A percentile compares a stretch with the other conserved stretches of the same genome.
These are phyloP conservation scores for Ceratocystis eucalypticola DNA, from an alignment of 2,329 filamentous ascomycete genomes.

Conservation along the genomic window DNA sequence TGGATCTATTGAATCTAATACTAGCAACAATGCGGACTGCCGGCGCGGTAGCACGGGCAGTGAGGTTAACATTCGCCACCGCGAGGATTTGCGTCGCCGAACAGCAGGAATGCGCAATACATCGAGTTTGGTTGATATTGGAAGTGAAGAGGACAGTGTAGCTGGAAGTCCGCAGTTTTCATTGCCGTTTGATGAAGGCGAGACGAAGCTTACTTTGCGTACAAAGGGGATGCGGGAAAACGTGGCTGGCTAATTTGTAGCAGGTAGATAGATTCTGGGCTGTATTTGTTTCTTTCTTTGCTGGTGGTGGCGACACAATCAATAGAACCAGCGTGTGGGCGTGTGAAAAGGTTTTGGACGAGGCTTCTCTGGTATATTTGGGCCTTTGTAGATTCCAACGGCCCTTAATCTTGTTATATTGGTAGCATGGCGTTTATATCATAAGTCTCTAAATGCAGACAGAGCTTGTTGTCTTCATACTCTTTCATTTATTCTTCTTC, in stretches of 20 bases:
- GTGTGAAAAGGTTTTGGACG: slow-evolving; percentile 10
- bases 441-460: background rate
- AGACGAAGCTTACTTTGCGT: slow-evolving; percentile 37
- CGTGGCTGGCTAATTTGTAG: background rate
- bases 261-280: background rate
- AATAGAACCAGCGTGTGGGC: slow-evolving; percentile 10
- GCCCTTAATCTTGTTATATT: background rate
- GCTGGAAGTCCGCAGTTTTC: slow-evolving; percentile 22
- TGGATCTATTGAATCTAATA: slow-evolving; percentile 20
- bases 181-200: slow-evolving; percentile 35
- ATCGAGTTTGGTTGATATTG: slow-evolving; percentile 12
- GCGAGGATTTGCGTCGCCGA: slow-evolving; percentile 30
- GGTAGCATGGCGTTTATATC: background rate
- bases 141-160: slow-evolving; percentile 19
- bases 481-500: background rate
- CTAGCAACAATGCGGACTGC: background rate
- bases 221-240: slow-evolving; percentile 43
- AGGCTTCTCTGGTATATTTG: background rate
- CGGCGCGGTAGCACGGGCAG: slow-evolving; percentile 34
- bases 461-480: background rate
- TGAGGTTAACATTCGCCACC: slow-evolving; percentile 29
- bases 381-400: background rate
- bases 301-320: no score
- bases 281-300: slow-evolving; percentile 5
- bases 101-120: slow-evolving; percentile 24